Percentiles rank a stretch among this genome's conserved stretches.
These are phyloP conservation scores for Yamadazyma blattariae DNA, from an alignment of 1,139 yeast genomes.

Conservation along the genomic window DNA sequence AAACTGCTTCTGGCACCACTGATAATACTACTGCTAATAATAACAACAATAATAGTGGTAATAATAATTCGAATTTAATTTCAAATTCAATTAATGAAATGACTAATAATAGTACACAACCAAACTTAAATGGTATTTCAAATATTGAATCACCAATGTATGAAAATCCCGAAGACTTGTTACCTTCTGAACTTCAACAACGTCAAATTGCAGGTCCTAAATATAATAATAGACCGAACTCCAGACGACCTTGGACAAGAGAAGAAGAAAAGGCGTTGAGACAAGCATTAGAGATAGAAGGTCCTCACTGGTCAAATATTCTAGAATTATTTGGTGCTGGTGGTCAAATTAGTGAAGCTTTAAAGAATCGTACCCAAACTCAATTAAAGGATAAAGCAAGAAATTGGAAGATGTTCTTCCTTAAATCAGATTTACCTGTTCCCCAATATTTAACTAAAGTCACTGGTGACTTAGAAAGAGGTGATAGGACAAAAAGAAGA, in stretches of 20 bases:
- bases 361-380: conserved; percentile 84
- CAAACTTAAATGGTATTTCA: neutral
- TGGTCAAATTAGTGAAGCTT: conserved; percentile 76
- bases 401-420: conserved; percentile 85
- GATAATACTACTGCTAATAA: too few species aligned
- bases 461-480: conserved; percentile 78
- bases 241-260: conserved; percentile 77
- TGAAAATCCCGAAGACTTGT: conserved; percentile 18
- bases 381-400: conserved; percentile 95
- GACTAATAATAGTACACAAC: conserved; percentile 6
- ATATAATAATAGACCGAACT: conserved; percentile 22
- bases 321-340: conserved; percentile 89
- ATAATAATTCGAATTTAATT: neutral
- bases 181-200: conserved; percentile 49
- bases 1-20: too few species aligned
- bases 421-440: conserved; percentile 67
- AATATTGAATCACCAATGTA: neutral
- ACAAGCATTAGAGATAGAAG: conserved; percentile 77
- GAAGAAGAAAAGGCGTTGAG: conserved; percentile 86
- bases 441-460: conserved; percentile 80
- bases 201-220: conserved; percentile 37
- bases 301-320: conserved; percentile 93
- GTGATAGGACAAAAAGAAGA: conserved; percentile 35
- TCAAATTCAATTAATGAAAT: too few species aligned
- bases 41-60: too few species aligned